A percentile compares a stretch with the other conserved stretches of the same genome.
Conservation (phyloP, 2,329 filamentous ascomycete genomes). For the Beauveria asiatica region DNA sequence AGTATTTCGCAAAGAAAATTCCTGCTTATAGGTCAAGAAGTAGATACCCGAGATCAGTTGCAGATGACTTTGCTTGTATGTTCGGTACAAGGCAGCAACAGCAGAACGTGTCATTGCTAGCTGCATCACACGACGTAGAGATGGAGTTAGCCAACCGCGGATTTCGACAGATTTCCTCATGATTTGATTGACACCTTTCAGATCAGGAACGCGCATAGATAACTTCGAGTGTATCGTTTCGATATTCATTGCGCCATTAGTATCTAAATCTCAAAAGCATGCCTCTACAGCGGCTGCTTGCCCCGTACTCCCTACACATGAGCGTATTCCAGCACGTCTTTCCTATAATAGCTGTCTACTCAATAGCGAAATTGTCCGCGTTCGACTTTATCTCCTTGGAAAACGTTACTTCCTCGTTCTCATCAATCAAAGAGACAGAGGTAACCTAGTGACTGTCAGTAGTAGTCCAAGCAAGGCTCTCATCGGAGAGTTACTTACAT, state of each 20-base stretch:
- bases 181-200: neutral
- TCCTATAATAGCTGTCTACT: slow-evolving; percentile 38
- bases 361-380: slow-evolving; percentile 68
- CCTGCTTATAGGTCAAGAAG: too few relatives aligned
- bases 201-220: neutral
- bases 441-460: slow-evolving; percentile 41
- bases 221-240: neutral
- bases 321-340: slow-evolving; percentile 1
- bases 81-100: too few relatives aligned
- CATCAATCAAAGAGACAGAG: slow-evolving; percentile 61
- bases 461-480: neutral
- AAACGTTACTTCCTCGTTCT: slow-evolving; percentile 72
- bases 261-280: slow-evolving; percentile 12
- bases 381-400: slow-evolving; percentile 72
- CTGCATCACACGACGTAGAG: too few relatives aligned
- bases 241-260: slow-evolving; percentile 14
- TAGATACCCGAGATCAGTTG: too few relatives aligned
- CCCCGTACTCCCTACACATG: slow-evolving; percentile 3
- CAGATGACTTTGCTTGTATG: too few relatives aligned
- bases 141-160: too few relatives aligned
- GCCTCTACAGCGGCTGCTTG: slow-evolving; percentile 3
- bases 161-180: neutral
- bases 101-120: too few relatives aligned
- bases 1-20: too few relatives aligned
- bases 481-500: slow-evolving; percentile 53